Base-by-base conservation (phyloP, 2,329 filamentous ascomycete genomes). In the Penicillium capsulatum region DNA sequence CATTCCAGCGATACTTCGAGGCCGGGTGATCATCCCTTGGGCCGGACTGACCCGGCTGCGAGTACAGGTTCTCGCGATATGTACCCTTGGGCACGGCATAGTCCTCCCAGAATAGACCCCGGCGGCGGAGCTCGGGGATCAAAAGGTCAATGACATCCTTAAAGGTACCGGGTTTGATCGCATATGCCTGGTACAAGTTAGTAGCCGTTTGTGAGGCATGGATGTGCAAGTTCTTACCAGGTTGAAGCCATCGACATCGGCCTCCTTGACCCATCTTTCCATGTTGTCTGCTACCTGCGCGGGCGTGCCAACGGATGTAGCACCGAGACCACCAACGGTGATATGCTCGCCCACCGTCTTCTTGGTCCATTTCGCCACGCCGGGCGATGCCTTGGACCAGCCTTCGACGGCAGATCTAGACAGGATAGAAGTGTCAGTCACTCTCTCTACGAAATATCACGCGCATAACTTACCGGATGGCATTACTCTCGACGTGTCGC, bases 241-340 rank as follows among this genome's bases (percentile, higher is more conserved):
- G 55, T 88, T 88, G 63, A 88, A 88, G 0, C 83, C 83, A 55
- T 87, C 83, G 1, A 87, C 75, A 48, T 85, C 83, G 0, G 80
- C 81, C 57, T 85, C 82, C 4, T 68, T 55, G 0, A 86, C 69
- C 83, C 83, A 87, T 1, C 69, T 63, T 61, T 87, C 80, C 40
- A 88, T 69, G 30, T 75, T 73, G 55, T 87, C 82, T 0, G 80
- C 83, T 1, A 86, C 81, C 48, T 79, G 75, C 11, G 71, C 60
- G 0, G 83, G 68, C 0, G 80, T 85, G 0, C 84, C 83, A 0
- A 86, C 78, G 2, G 80, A 61, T 0, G 80, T 73, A 0, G 81
- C 77, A 0, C 82, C 81, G 13, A 84, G 73, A 1, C 83, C 83
- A 3, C 83, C 83, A 9, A 86, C 72, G 29, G 76, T 78, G 34